Evolutionary conservation across 1,284 basidiomycete genomes (phyloP).

Genomic region (Moniliophthora roreri): DNA sequence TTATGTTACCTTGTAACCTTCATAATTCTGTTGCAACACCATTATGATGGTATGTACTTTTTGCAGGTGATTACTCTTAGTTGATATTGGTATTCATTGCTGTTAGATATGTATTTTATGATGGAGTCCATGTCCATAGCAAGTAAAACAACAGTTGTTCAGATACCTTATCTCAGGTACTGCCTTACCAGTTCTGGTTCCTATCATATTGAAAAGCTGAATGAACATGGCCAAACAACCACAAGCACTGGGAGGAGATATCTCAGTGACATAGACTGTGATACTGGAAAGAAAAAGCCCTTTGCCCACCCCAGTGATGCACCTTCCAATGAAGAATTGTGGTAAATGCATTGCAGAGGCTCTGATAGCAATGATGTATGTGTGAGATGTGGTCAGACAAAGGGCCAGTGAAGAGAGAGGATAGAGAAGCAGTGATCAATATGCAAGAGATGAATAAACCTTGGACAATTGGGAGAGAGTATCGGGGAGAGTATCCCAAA

Average conservation of each 20-base stretch:
- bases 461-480: too few relatives aligned
- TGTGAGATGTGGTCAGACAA: slow-evolving; percentile 49
- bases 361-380: slow-evolving; percentile 38
- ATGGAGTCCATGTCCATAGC: too few relatives aligned
- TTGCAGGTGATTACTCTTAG: too few relatives aligned
- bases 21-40: too few relatives aligned
- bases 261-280: slow-evolving; percentile 46
- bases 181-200: slow-evolving; percentile 38
- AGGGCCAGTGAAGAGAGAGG: slow-evolving; percentile 44
- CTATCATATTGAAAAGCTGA: slow-evolving; percentile 46
- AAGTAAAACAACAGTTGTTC: slow-evolving; percentile 40
- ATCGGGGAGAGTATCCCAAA: slow-evolving; percentile 20
- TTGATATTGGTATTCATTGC: too few relatives aligned
- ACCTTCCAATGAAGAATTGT: slow-evolving; percentile 43
- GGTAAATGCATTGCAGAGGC: slow-evolving; percentile 16
- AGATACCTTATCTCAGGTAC: too few relatives aligned
- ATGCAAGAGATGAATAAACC: slow-evolving; percentile 31
- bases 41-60: too few relatives aligned
- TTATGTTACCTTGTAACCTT: too few relatives aligned
- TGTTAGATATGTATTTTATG: too few relatives aligned
- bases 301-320: slow-evolving; percentile 47
- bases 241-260: slow-evolving; percentile 40
- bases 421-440: slow-evolving; percentile 44
- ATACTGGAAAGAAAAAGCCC: slow-evolving; percentile 48
- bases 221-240: slow-evolving; percentile 42